These are phyloP conservation scores for Lipomyces lipofer DNA, from an alignment of 805 yeast species.

Conservation along the genomic window DNA sequence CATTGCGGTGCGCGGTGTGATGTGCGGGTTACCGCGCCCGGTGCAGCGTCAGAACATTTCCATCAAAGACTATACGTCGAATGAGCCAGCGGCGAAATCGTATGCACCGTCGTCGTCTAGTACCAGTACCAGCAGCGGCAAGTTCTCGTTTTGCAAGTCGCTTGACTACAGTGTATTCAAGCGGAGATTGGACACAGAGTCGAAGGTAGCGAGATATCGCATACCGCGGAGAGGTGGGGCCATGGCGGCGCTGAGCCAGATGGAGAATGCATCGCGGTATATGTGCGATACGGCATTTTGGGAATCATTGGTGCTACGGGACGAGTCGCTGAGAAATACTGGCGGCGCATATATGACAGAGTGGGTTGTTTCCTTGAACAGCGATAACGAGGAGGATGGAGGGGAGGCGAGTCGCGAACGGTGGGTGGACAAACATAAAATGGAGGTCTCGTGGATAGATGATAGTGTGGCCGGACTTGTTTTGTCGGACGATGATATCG, in stretches of 20 bases:
- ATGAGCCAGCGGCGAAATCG: neutral
- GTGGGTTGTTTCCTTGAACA: neutral
- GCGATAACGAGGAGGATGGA: conserved; percentile 6
- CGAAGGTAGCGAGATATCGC: neutral
- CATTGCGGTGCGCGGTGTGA: conserved; percentile 21
- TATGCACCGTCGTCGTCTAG: conserved; percentile 5
- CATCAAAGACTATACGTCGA: conserved; percentile 9
- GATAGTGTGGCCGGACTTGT: neutral
- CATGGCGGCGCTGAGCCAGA: neutral
- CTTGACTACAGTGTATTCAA: conserved; percentile 13
- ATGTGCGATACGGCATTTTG: conserved; percentile 19
- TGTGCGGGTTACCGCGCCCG: conserved; percentile 7
- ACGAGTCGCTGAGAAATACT: conserved; percentile 8
- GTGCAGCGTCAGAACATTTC: conserved; percentile 15
- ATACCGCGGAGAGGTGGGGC: neutral
- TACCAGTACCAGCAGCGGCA: neutral
- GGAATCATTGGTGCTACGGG: conserved; percentile 11
- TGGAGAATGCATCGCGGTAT: conserved; percentile 4
- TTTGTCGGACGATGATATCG: conserved; percentile 35
- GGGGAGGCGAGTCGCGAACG: neutral
- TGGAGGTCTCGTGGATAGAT: neutral
- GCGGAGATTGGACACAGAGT: conserved; percentile 2
- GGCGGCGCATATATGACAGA: conserved; percentile 28
- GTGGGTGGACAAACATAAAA: neutral
- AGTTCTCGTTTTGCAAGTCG: conserved; percentile 7